A percentile compares a stretch with the other conserved stretches of the same genome.
These are phyloP conservation scores for Chamaenerion angustifolium DNA, from an alignment of 345 rosid genomes.

Conservation along the genomic window DNA sequence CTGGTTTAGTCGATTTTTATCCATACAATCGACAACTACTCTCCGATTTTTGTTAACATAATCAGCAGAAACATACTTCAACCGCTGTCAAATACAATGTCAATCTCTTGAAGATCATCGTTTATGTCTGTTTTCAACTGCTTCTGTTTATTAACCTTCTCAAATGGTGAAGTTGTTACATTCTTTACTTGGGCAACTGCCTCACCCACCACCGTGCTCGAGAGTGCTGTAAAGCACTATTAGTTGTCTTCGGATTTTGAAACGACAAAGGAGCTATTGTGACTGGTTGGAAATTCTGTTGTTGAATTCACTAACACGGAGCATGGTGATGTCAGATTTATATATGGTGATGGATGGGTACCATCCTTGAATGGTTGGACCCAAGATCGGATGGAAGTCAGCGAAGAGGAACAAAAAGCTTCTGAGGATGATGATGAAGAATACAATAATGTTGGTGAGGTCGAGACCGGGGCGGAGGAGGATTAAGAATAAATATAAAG, in stretches of 20 bases:
- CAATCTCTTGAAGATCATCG: too few relatives aligned
- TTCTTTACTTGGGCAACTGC: conserved; percentile 40
- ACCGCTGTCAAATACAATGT: too few relatives aligned
- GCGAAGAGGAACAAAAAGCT: conserved; percentile 39
- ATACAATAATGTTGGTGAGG: conserved; percentile 23
- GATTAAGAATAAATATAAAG: too few relatives aligned
- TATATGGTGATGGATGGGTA: conserved; percentile 33
- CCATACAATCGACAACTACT: too few relatives aligned
- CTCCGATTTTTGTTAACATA: too few relatives aligned
- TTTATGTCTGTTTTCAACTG: too few relatives aligned
- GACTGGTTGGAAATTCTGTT: too few relatives aligned
- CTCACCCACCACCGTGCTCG: conserved; percentile 63
- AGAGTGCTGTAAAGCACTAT: conserved; percentile 60
- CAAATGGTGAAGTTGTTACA: conserved; percentile 12
- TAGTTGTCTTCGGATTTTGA: conserved; percentile 42
- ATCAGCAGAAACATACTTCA: too few relatives aligned
- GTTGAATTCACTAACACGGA: conserved; percentile 70
- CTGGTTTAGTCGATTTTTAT: too few relatives aligned
- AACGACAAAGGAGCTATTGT: too few relatives aligned
- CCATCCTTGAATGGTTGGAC: conserved; percentile 35
- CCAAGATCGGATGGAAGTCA: conserved; percentile 38
- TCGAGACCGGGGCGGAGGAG: conserved; percentile 21
- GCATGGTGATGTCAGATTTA: conserved; percentile 22
- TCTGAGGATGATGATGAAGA: conserved; percentile 25
- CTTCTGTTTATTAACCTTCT: conserved; percentile 47